phyloP scores from a whole-genome alignment of 108 stramenopile genomes.

The Craspedostauros australis region DNA sequence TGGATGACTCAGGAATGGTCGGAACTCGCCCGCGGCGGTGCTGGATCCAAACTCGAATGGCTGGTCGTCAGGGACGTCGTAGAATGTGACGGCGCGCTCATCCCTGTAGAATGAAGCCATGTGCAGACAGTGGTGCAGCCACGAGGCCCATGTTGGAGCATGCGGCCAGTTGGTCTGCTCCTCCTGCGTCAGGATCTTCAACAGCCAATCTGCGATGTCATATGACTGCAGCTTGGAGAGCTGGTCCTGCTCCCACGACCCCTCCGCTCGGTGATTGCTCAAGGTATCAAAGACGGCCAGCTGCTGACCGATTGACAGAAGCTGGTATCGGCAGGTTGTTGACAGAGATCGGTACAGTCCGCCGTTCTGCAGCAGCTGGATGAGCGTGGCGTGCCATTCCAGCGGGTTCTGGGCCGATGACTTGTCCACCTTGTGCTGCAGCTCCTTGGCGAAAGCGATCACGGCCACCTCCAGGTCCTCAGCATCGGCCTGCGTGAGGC shows the following conservation, averaged over 20 bases:
- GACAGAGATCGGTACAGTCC: slow-evolving; percentile 27
- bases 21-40: too few relatives aligned
- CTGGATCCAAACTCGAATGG: too few relatives aligned
- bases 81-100: slow-evolving; percentile 9
- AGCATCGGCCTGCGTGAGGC: slow-evolving; percentile 12
- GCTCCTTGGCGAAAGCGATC: slow-evolving; percentile 21
- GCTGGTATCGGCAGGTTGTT: slow-evolving; percentile 14
- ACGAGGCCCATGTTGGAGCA: slow-evolving; percentile 8
- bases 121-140: slow-evolving; percentile 5
- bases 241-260: too few relatives aligned
- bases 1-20: slow-evolving; percentile 19
- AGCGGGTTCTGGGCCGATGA: slow-evolving; percentile 24
- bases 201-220: slow-evolving; percentile 22
- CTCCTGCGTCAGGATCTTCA: slow-evolving; percentile 3
- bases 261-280: neutral
- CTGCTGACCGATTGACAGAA: slow-evolving; percentile 44
- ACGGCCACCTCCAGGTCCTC: slow-evolving; percentile 26
- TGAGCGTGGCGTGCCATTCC: slow-evolving; percentile 35
- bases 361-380: slow-evolving; percentile 22
- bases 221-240: slow-evolving; percentile 21
- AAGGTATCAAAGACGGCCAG: slow-evolving; percentile 20
- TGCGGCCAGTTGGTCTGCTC: neutral
- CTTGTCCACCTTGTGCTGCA: slow-evolving; percentile 32
- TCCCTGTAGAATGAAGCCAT: slow-evolving; percentile 12
- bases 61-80: slow-evolving; percentile 13